These are phyloP conservation scores for Thielaviopsis punctulata DNA, from an alignment of 2,329 filamentous ascomycete genomes.

Conservation along the genomic window DNA sequence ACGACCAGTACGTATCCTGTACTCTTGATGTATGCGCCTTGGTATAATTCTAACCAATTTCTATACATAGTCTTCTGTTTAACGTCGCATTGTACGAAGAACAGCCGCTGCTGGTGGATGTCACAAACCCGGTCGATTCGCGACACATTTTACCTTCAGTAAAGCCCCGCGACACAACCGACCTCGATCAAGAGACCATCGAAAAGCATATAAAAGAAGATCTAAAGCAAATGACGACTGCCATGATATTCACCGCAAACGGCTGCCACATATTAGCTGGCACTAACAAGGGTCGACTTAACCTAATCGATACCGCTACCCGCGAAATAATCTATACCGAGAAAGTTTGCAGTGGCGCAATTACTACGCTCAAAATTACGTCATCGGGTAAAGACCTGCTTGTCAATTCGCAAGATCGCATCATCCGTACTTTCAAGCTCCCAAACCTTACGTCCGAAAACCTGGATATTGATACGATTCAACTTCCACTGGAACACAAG, in stretches of 20 bases:
- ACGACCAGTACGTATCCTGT: slow-evolving; percentile 51
- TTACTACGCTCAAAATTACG: slow-evolving; percentile 74
- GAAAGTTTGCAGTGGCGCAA: slow-evolving; percentile 70
- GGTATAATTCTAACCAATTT: slow-evolving; percentile 13
- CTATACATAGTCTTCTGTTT: slow-evolving; percentile 50
- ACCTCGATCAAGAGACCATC: slow-evolving; percentile 49
- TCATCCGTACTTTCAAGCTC: slow-evolving; percentile 81
- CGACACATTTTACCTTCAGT: slow-evolving; percentile 68
- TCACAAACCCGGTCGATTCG: slow-evolving; percentile 48
- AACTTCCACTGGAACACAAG: slow-evolving; percentile 87
- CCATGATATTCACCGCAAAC: slow-evolving; percentile 68
- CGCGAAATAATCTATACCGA: slow-evolving; percentile 76
- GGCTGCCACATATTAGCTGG: slow-evolving; percentile 83
- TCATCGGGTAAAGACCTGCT: slow-evolving; percentile 69
- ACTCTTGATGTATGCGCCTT: background rate
- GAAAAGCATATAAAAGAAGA: slow-evolving; percentile 86
- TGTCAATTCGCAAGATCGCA: slow-evolving; percentile 84
- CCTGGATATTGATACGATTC: slow-evolving; percentile 69
- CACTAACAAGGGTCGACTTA: slow-evolving; percentile 90
- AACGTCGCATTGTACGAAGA: slow-evolving; percentile 90
- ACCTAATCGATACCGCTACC: slow-evolving; percentile 75
- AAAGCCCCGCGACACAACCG: slow-evolving; percentile 55
- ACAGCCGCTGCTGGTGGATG: slow-evolving; percentile 73
- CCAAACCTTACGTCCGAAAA: slow-evolving; percentile 55
- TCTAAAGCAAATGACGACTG: slow-evolving; percentile 86